Conservation (phyloP, 2,329 filamentous ascomycete genomes). For the Alternaria atra region DNA sequence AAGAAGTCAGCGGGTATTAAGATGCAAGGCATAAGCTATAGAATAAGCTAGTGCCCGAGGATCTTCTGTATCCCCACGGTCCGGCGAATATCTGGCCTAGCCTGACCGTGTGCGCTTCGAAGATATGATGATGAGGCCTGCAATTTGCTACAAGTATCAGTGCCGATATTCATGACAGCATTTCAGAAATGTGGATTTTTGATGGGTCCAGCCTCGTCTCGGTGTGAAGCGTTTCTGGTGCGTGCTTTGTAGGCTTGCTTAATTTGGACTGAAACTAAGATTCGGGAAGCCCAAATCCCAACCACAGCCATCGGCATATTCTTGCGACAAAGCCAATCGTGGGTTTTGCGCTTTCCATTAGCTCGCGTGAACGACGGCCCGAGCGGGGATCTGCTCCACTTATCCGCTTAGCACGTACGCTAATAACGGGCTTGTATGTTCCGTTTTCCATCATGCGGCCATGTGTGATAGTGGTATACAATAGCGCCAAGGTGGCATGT, state of each 20-base stretch:
- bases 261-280: neutral
- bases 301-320: neutral
- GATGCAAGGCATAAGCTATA: neutral
- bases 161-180: neutral
- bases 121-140: neutral
- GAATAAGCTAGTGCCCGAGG: neutral
- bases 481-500: neutral
- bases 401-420: neutral
- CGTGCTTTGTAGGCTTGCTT: neutral
- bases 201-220: neutral
- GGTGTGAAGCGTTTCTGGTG: neutral
- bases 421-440: neutral
- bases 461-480: neutral
- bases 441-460: neutral
- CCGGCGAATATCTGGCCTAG: neutral
- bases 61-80: neutral
- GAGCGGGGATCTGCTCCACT: neutral
- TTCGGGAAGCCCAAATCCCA: neutral
- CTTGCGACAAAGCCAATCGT: neutral
- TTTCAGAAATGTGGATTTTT: neutral
- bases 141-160: neutral
- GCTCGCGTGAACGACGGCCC: neutral
- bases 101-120: neutral
- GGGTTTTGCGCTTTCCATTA: neutral
- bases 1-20: neutral